Evolutionary conservation across 352 stramenopile species (phyloP).

Genomic region (Pythium diclinum): DNA sequence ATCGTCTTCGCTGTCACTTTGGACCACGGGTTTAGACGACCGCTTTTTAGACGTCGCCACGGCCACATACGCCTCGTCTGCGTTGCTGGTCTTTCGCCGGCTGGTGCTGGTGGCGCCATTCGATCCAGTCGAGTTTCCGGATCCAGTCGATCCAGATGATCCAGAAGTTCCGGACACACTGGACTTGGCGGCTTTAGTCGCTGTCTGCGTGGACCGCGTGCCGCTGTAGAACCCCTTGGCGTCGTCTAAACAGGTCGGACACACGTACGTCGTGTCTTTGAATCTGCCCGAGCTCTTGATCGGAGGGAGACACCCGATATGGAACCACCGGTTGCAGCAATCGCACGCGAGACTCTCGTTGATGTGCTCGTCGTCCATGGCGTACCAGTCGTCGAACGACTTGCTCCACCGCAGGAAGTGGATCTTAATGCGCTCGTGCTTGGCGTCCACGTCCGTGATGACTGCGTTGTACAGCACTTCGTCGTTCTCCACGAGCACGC

Average conservation of each 20-base stretch:
- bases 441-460: slow-evolving; percentile 76
- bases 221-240: slow-evolving; percentile 69
- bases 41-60: slow-evolving; percentile 27
- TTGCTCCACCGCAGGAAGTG: slow-evolving; percentile 87
- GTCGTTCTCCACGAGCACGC: slow-evolving; percentile 83
- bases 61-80: slow-evolving; percentile 7
- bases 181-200: slow-evolving; percentile 36
- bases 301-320: slow-evolving; percentile 78
- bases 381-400: slow-evolving; percentile 87
- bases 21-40: slow-evolving; percentile 29
- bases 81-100: slow-evolving; percentile 11
- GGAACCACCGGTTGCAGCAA: slow-evolving; percentile 87
- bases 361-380: slow-evolving; percentile 87
- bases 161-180: neutral
- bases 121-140: slow-evolving; percentile 18
- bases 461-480: slow-evolving; percentile 86
- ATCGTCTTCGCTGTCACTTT: slow-evolving; percentile 29
- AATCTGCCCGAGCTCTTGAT: slow-evolving; percentile 84
- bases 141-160: slow-evolving; percentile 17
- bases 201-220: slow-evolving; percentile 34
- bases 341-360: slow-evolving; percentile 88
- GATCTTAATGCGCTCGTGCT: slow-evolving; percentile 79
- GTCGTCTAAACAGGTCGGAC: slow-evolving; percentile 73
- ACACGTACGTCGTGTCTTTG: slow-evolving; percentile 87
- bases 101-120: slow-evolving; percentile 17